phyloP scores from a whole-genome alignment of 257 asterid species.

The Apocynum venetum region DNA sequence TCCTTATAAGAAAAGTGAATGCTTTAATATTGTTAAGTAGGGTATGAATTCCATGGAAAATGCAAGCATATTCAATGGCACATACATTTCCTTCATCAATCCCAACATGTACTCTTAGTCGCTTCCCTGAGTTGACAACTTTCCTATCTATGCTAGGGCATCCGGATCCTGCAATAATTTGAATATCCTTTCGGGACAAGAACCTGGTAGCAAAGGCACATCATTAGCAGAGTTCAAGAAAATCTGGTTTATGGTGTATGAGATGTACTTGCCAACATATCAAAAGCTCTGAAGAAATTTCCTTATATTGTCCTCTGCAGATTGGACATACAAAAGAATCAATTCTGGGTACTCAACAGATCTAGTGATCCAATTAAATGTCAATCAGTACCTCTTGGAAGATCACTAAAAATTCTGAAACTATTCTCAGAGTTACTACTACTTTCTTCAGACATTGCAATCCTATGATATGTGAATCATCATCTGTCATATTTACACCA shows the following conservation, averaged over 20 bases:
- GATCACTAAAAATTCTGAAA: background rate
- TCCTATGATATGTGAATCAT: background rate
- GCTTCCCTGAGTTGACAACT: constrained; percentile 93
- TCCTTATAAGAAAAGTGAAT: constrained; percentile 7
- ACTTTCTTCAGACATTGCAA: background rate
- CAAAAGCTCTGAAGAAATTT: background rate
- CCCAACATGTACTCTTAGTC: constrained; percentile 71
- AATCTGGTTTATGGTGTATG: background rate
- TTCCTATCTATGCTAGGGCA: constrained; percentile 90
- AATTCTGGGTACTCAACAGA: background rate
- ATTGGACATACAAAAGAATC: background rate
- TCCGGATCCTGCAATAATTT: constrained; percentile 58
- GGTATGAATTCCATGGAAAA: background rate
- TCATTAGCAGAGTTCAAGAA: constrained; percentile 11
- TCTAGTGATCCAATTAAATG: constrained; percentile 1
- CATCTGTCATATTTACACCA: background rate
- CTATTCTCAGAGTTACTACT: too few relatives aligned
- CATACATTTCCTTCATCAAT: constrained; percentile 84
- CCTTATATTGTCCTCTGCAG: background rate
- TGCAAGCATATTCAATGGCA: background rate
- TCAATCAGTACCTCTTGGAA: background rate
- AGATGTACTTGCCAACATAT: background rate
- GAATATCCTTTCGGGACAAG: constrained; percentile 61
- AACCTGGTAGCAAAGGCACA: constrained; percentile 40
- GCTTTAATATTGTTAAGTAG: background rate